Percentiles rank a stretch among this genome's conserved stretches.
Conservation (phyloP, 2,329 filamentous ascomycete species). For the Blastomyces silverae region DNA sequence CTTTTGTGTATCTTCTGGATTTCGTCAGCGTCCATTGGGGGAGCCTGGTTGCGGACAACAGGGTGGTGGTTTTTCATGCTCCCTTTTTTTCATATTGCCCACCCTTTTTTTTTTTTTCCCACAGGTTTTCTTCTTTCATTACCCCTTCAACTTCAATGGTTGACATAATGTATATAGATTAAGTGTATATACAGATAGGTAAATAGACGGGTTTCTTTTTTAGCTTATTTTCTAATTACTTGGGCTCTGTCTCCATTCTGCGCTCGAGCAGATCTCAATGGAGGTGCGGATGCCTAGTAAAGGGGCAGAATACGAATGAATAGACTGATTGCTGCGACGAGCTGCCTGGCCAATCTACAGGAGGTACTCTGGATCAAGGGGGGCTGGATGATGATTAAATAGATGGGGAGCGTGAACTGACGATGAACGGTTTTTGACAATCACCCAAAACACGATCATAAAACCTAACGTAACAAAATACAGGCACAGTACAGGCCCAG, state of each 20-base stretch:
- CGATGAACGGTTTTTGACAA: neutral
- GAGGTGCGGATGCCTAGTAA: neutral
- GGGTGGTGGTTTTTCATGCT: too few relatives aligned
- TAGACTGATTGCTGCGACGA: neutral
- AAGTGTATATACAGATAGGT: neutral
- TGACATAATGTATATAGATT: constrained; percentile 2
- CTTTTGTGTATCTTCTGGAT: too few relatives aligned
- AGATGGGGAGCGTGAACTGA: neutral
- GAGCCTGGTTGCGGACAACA: too few relatives aligned
- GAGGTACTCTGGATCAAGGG: neutral
- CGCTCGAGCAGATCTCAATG: neutral
- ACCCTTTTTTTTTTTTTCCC: neutral
- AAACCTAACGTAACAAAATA: neutral
- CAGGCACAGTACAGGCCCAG: neutral
- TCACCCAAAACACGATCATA: neutral
- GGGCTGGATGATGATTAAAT: neutral
- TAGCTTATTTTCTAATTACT: neutral
- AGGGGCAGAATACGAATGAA: neutral
- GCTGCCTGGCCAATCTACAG: neutral
- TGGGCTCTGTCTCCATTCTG: neutral
- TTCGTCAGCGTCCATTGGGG: too few relatives aligned
- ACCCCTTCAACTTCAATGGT: neutral
- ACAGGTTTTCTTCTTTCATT: neutral
- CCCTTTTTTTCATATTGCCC: neutral
- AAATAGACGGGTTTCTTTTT: neutral